A percentile compares a stretch with the other conserved stretches of the same genome.
phyloP scores from a whole-genome alignment of 2,329 filamentous ascomycete genomes.

The Colletotrichum sp. region DNA sequence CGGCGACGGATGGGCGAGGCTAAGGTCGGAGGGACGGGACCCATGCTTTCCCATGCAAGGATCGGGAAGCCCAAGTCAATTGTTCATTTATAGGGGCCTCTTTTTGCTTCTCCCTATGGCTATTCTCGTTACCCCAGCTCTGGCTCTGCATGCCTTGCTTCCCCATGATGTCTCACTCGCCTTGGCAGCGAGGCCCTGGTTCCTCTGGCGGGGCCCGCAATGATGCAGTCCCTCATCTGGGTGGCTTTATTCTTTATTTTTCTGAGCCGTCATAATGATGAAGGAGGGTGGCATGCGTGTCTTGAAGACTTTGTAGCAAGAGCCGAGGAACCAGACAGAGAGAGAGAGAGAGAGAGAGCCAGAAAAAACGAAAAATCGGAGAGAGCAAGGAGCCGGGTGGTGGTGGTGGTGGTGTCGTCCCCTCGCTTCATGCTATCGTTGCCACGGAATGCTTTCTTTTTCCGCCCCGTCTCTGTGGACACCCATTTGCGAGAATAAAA shows the following conservation, averaged over 20 bases:
- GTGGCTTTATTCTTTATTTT: background rate
- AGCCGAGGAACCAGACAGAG: background rate
- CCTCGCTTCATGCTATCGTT: constrained; percentile 10
- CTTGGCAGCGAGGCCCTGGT: background rate
- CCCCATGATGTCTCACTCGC: constrained; percentile 5
- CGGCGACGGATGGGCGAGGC: background rate
- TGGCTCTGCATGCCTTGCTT: constrained; percentile 7
- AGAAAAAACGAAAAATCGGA: background rate
- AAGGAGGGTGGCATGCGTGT: background rate
- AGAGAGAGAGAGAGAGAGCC: background rate
- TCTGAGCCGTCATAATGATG: background rate
- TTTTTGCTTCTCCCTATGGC: constrained; percentile 9
- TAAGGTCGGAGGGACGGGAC: background rate
- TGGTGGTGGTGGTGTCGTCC: background rate
- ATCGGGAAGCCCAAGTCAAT: background rate
- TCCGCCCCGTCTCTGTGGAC: background rate
- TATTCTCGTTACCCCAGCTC: constrained; percentile 14
- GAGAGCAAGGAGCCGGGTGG: background rate
- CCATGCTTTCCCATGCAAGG: background rate
- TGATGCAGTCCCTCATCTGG: background rate
- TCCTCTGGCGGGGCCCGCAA: background rate
- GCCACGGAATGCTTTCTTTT: constrained; percentile 9
- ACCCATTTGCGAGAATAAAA: background rate
- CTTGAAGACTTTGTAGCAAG: background rate
- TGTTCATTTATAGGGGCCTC: constrained; percentile 10